Evolutionary conservation across 1,139 yeast genomes (phyloP).

Genomic region (Diutina rugosa): DNA sequence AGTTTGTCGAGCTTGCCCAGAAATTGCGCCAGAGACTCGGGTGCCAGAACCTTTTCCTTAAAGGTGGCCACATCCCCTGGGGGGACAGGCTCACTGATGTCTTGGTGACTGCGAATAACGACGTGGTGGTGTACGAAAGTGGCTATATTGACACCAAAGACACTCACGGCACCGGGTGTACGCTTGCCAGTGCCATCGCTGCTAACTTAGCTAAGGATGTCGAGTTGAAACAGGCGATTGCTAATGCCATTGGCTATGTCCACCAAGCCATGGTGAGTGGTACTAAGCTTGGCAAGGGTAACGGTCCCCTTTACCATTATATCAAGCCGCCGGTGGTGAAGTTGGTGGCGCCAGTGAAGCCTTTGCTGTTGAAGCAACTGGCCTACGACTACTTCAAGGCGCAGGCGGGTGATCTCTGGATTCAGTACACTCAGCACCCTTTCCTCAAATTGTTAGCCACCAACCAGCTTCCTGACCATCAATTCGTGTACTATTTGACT

Average conservation of each 20-base stretch:
- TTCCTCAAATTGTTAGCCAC: constrained; percentile 44
- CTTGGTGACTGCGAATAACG: constrained; percentile 3
- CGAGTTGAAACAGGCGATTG: constrained; percentile 34
- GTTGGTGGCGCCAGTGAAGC: neutral
- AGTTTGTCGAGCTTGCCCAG: constrained; percentile 28
- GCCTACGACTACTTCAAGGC: constrained; percentile 32
- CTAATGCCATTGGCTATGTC: constrained; percentile 48
- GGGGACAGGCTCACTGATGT: constrained; percentile 10
- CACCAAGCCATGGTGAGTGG: constrained; percentile 44
- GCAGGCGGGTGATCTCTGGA: constrained; percentile 51
- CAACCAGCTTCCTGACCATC: constrained; percentile 33
- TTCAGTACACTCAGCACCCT: constrained; percentile 43
- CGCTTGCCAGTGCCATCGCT: constrained; percentile 72
- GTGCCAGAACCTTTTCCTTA: constrained; percentile 48
- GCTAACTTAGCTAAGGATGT: constrained; percentile 53
- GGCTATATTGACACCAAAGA: constrained; percentile 33
- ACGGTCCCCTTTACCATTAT: constrained; percentile 66
- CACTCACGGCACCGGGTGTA: constrained; percentile 90
- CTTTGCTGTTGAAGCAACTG: constrained; percentile 8
- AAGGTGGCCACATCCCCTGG: constrained; percentile 76
- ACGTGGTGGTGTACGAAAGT: constrained; percentile 29
- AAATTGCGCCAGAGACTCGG: constrained; percentile 26
- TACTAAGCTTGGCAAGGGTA: constrained; percentile 36
- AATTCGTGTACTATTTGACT: constrained; percentile 45
- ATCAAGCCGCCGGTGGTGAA: constrained; percentile 5